phyloP scores from a whole-genome alignment of 73 alveolate genomes.

The Paramecium sexaurelia region DNA sequence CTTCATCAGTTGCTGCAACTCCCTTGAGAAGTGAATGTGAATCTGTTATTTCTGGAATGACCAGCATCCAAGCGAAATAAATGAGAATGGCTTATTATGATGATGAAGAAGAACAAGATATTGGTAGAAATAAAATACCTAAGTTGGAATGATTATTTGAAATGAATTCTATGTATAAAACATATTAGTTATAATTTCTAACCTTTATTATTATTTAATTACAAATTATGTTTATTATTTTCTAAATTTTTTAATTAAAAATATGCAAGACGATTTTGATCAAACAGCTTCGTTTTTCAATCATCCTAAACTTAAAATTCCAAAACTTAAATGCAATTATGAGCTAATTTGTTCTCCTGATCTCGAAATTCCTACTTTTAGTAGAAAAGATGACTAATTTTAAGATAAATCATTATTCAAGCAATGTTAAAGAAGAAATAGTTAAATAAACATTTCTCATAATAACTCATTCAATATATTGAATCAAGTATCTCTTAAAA shows the following conservation, averaged over 20 bases:
- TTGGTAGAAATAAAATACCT: not conserved
- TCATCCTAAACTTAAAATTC: not conserved
- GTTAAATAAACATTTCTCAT: not conserved
- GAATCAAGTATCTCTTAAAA: not conserved
- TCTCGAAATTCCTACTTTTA: conserved; percentile 28
- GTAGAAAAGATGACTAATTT: not conserved
- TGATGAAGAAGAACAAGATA: not conserved
- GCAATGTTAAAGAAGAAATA: conserved; percentile 7
- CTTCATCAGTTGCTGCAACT: not conserved
- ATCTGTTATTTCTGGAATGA: conserved; percentile 46
- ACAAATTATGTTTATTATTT: not conserved
- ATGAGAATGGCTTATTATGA: conserved; percentile 48
- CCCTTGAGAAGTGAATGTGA: conserved; percentile 33
- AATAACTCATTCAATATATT: not conserved
- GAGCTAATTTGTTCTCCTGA: conserved; percentile 13
- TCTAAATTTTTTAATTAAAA: not conserved
- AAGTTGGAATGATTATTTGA: conserved; percentile 1
- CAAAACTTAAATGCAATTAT: not conserved
- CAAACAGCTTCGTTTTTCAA: not conserved
- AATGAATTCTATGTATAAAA: not conserved
- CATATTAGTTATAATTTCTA: not conserved
- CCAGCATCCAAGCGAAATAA: conserved; percentile 44
- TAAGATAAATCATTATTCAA: not conserved
- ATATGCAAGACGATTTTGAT: not conserved
- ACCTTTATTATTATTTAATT: not conserved